phyloP scores from a whole-genome alignment of 345 rosid species.

The Mangifera indica region DNA sequence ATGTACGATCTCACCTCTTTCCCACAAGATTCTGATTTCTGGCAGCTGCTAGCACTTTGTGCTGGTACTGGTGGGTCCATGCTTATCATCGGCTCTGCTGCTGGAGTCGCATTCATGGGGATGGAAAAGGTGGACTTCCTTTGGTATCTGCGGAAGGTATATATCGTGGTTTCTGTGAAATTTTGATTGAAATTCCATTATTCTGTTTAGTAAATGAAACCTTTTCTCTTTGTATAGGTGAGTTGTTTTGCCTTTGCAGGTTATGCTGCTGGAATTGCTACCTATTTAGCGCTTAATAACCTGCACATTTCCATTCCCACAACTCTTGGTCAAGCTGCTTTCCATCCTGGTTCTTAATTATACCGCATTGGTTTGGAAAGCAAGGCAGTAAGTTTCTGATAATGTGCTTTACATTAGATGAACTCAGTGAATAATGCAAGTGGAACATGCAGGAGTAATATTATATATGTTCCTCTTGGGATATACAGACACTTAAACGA shows the following conservation, averaged over 20 bases:
- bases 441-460: neutral
- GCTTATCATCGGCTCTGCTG: constrained; percentile 91
- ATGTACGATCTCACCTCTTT: constrained; percentile 86
- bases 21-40: constrained; percentile 83
- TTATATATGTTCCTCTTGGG: too few species aligned
- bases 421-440: neutral
- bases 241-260: constrained; percentile 97
- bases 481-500: too few species aligned
- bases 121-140: constrained; percentile 98
- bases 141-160: constrained; percentile 89
- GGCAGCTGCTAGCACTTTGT: constrained; percentile 94
- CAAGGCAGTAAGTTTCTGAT: neutral
- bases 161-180: constrained; percentile 3
- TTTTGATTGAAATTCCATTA: neutral
- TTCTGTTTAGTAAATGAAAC: constrained; percentile 8
- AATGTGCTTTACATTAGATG: neutral
- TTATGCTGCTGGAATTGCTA: constrained; percentile 72
- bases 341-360: constrained; percentile 51
- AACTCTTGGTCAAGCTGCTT: constrained; percentile 57
- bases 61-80: constrained; percentile 97
- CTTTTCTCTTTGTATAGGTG: constrained; percentile 46
- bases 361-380: neutral
- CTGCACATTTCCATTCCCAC: constrained; percentile 49
- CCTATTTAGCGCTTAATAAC: constrained; percentile 49
- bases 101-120: constrained; percentile 99